phyloP scores from a whole-genome alignment of 306 rosid genomes.

The Acacia crassicarpa region DNA sequence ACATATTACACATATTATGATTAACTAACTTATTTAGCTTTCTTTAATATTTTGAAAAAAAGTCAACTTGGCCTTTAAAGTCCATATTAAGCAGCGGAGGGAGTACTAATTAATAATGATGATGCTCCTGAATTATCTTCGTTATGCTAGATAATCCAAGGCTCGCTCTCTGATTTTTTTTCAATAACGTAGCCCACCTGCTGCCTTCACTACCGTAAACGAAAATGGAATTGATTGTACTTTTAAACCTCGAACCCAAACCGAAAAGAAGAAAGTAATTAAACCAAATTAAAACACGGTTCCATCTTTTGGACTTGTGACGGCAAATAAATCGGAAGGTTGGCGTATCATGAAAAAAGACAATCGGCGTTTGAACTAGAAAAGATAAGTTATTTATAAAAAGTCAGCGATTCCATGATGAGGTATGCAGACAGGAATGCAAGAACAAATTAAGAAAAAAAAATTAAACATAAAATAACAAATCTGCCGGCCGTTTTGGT shows the following conservation, averaged over 20 bases:
- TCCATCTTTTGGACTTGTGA: background rate
- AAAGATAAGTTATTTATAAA: slow-evolving; percentile 35
- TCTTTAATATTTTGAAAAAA: no score
- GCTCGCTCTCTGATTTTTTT: background rate
- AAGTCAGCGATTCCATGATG: slow-evolving; percentile 59
- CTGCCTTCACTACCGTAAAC: no score
- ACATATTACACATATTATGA: no score
- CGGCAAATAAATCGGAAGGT: slow-evolving; percentile 18
- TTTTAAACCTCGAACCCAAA: no score
- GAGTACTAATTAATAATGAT: background rate
- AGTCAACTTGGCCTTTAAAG: no score
- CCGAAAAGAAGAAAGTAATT: no score
- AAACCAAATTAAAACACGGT: no score
- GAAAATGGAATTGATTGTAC: no score
- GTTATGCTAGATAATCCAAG: background rate
- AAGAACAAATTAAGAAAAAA: background rate
- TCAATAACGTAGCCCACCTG: no score
- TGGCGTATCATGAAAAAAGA: slow-evolving; percentile 31
- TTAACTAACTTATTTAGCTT: no score
- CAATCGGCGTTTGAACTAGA: slow-evolving; percentile 42
- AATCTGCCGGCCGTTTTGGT: slow-evolving; percentile 51
- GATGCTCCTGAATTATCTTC: background rate
- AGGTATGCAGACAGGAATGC: slow-evolving; percentile 14
- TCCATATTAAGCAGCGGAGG: no score
- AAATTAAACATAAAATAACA: background rate